phyloP scores from a whole-genome alignment of 1,284 basidiomycete genomes.

The Microbotryum silenes-acaulis region DNA sequence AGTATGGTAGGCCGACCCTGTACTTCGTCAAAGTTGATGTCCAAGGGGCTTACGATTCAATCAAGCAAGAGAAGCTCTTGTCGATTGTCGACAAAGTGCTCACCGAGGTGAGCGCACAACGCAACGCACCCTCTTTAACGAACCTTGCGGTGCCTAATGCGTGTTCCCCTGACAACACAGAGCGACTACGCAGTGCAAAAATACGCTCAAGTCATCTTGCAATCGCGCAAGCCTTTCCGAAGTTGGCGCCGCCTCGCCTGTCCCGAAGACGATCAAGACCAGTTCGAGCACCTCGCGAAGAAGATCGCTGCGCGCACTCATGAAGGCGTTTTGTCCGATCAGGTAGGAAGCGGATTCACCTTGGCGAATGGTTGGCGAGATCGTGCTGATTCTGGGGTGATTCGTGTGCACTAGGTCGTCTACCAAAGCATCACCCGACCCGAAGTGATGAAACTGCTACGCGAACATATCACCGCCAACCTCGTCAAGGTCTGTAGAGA shows the following conservation, averaged over 20 bases:
- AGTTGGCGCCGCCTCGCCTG: conserved; percentile 55
- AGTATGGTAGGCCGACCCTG: conserved; percentile 57
- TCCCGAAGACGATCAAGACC: conserved; percentile 64
- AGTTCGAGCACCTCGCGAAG: conserved; percentile 61
- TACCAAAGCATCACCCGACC: conserved; percentile 53
- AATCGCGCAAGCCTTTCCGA: conserved; percentile 51
- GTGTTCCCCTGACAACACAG: conserved; percentile 8
- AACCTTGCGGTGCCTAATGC: neutral
- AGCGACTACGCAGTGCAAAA: conserved; percentile 51
- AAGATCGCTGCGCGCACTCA: conserved; percentile 59
- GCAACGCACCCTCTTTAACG: neutral
- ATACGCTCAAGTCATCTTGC: conserved; percentile 54
- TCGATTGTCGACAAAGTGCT: conserved; percentile 65
- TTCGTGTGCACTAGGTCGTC: conserved; percentile 47
- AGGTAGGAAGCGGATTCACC: conserved; percentile 46
- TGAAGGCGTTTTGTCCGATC: conserved; percentile 76
- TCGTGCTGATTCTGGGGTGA: neutral
- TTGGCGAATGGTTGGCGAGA: too few relatives aligned
- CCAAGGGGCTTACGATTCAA: conserved; percentile 91
- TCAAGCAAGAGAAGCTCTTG: conserved; percentile 78
- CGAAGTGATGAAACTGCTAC: conserved; percentile 63
- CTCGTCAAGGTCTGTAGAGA: conserved; percentile 64
- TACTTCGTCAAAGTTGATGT: conserved; percentile 98
- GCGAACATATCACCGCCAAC: conserved; percentile 84
- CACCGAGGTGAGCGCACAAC: conserved; percentile 53